Evolutionary conservation across 768 basidiomycete genomes (phyloP), one percentile per base, ranked within the genome.

Genomic region (Mycena amicta): DNA sequence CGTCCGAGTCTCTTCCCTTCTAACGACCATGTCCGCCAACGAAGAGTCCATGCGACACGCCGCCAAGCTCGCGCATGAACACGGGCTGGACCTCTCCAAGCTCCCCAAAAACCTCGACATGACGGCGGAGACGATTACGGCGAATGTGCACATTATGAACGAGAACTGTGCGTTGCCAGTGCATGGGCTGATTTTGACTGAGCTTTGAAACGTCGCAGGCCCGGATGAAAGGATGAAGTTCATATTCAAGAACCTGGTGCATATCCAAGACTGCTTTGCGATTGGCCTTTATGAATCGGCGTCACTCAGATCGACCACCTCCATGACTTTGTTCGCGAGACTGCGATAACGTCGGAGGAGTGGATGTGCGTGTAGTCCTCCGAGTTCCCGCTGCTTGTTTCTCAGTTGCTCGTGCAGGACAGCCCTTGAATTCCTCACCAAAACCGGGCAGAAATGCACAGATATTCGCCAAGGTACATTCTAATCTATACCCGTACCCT

Each of bases 291-390:
- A 26, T 37, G 45, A 27, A 49, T 28, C 47, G n/a, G n/a, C n/a
- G 27, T 53, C 12, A 22, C 70, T 28, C 74, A 92, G 72, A 68
- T 89, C 53, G 79, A 76, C 27, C 90, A 94, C 68, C 60, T 94
- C 6, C 92, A 94, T 67, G 80, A 84, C 37, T 91, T 92, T 62
- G 76, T 91, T 23, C 78, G 77, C 43, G 92, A 93, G 71, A 88
- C 89, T 1, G 80, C 83, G 56, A 71, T 94, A 52, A 91, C 92
- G 18, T 89, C 85, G 1, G 88, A 93, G 2, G 93, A 95, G 76
- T 95, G 93, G 93, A 87, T 87, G 88, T 80, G 63, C 16, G 77
- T 57, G 12, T 41, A 30, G 37, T 27, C 26, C 46, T n/a, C 5
- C 26, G 33, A 29, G 12, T 12, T 37, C 18, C n/a, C 16, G 11